These are phyloP conservation scores for Suhomyces coccinellae DNA, from an alignment of 1,139 yeast genomes.

Conservation along the genomic window DNA sequence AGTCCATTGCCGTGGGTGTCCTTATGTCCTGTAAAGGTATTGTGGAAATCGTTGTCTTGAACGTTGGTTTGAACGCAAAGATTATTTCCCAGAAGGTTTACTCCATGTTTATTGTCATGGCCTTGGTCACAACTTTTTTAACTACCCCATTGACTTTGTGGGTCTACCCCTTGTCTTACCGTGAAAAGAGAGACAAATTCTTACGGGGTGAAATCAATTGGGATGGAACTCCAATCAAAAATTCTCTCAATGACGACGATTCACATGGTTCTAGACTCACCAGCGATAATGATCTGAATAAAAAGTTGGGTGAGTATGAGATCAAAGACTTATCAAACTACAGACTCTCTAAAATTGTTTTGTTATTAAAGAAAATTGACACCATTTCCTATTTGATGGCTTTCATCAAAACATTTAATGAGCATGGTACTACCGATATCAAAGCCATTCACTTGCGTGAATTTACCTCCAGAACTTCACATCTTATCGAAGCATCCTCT, in stretches of 20 bases:
- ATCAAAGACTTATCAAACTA: slow-evolving; percentile 21
- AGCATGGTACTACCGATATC: slow-evolving; percentile 36
- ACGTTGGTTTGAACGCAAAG: slow-evolving; percentile 68
- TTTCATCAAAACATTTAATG: slow-evolving; percentile 25
- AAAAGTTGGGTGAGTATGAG: slow-evolving; percentile 12
- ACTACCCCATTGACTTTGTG: slow-evolving; percentile 71
- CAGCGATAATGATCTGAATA: neutral
- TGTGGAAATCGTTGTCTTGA: slow-evolving; percentile 76
- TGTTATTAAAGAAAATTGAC: slow-evolving; percentile 34
- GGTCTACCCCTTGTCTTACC: slow-evolving; percentile 60
- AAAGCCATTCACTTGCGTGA: slow-evolving; percentile 60
- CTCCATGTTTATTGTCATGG: slow-evolving; percentile 83
- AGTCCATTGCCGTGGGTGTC: slow-evolving; percentile 73
- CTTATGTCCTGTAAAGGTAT: slow-evolving; percentile 88
- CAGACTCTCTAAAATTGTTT: slow-evolving; percentile 26
- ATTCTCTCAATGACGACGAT: slow-evolving; percentile 2
- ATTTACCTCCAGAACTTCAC: slow-evolving; percentile 66
- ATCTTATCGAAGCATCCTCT: slow-evolving; percentile 61
- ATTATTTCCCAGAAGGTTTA: slow-evolving; percentile 64
- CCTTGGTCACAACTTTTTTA: slow-evolving; percentile 67
- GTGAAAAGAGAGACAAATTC: slow-evolving; percentile 49
- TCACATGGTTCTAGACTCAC: slow-evolving; percentile 4
- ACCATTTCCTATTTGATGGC: slow-evolving; percentile 36
- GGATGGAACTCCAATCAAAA: slow-evolving; percentile 29
- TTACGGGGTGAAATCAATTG: slow-evolving; percentile 43